Evolutionary conservation across 1,284 basidiomycete genomes (phyloP).

Genomic region (Puccinia horiana): DNA sequence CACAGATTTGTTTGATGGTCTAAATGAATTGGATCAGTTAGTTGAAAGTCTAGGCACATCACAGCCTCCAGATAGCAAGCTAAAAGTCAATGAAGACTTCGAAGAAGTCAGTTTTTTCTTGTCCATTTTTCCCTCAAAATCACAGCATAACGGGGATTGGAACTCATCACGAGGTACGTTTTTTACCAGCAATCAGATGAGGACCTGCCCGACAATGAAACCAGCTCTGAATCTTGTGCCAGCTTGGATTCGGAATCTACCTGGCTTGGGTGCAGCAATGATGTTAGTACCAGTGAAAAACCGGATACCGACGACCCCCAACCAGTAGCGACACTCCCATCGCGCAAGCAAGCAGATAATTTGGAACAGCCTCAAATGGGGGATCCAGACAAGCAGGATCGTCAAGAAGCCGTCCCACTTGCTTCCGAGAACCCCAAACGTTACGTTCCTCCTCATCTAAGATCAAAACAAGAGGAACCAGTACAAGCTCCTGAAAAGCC

Average conservation of each 20-base stretch:
- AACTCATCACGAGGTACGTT: too few species aligned
- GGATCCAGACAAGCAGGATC: background rate
- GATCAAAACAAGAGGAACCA: conserved; percentile 25
- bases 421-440: conserved; percentile 2
- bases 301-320: background rate
- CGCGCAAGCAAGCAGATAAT: background rate
- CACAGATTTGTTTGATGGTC: conserved; percentile 47
- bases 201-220: background rate
- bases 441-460: conserved; percentile 45
- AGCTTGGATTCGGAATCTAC: conserved; percentile 25
- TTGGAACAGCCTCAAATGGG: background rate
- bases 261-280: conserved; percentile 19
- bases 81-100: background rate
- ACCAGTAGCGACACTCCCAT: background rate
- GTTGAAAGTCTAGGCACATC: conserved; percentile 17
- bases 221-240: background rate
- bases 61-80: background rate
- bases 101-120: conserved; percentile 8
- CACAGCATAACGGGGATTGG: too few species aligned
- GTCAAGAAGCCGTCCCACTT: background rate
- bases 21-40: conserved; percentile 42
- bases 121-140: background rate
- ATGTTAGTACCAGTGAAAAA: background rate
- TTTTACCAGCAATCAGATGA: background rate
- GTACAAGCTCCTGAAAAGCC: background rate